Base-by-base conservation (phyloP, 2,329 filamentous ascomycete genomes). In the Dactylellina drechsleri region DNA sequence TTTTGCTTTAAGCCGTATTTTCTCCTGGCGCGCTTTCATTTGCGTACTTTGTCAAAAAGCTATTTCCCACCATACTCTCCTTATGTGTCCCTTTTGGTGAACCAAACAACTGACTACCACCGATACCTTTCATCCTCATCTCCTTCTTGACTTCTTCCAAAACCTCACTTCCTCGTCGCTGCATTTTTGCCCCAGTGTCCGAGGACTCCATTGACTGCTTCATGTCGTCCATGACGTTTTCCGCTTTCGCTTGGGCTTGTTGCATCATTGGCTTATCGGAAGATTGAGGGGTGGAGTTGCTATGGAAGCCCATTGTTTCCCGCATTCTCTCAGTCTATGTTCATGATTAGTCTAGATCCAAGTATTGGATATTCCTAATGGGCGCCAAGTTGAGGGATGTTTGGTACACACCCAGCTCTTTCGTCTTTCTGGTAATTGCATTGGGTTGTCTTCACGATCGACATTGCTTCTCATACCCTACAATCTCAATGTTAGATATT, bases 1-100 rank as follows among this genome's bases (percentile, higher is more conserved):
- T 7, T 10, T 36, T 36, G 31, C 3, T 8, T 36, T 5, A 76
- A 45, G 72, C 66, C 28, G 72, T 54, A 66, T 71, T 76, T 49
- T 76, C 72, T 13, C 72, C 72, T 7, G 72, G 72, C 2, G 72
- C 72, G 54, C 66, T 76, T 41, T 76, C 72, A 53, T 76, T 76
- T 1, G 72, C 66, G 50, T 76, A 76, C 23, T 76, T 76, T 18
- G 66, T 76, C 52, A 76, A 52, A 45, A 76, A 76, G 15, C 31
- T 53, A 52, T 76, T 76, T 2, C 57, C 72, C 4, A 54, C 72
- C 15, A 31, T 68, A 18, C 49, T 52, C 23, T 76, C 66, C 10
- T 13, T 58, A 20, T 58, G 60, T 4, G 72, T n/a, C 5, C 60
- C 66, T 28, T 61, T 66, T 13, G 72, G 72, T 5, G 59, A 65